phyloP scores from a whole-genome alignment of 2,329 filamentous ascomycete species.

The Penicillium sp. region DNA sequence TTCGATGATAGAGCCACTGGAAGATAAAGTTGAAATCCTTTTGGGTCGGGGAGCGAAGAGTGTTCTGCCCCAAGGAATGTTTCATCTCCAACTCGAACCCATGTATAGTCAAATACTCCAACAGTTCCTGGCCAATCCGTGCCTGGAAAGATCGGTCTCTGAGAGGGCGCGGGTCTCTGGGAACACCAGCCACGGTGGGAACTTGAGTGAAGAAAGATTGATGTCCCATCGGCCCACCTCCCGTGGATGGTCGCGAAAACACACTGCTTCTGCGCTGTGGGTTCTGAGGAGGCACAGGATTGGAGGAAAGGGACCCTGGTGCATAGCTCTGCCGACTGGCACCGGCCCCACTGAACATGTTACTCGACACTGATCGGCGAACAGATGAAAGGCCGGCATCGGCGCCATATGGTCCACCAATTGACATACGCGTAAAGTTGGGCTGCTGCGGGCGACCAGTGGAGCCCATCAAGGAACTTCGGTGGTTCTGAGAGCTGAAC shows the following conservation, averaged over 20 bases:
- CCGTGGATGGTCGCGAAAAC: conserved; percentile 69
- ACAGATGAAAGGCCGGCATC: conserved; percentile 81
- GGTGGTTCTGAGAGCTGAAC: conserved; percentile 70
- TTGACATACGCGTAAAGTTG: conserved; percentile 78
- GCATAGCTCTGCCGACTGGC: conserved; percentile 72
- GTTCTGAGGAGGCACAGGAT: conserved; percentile 54
- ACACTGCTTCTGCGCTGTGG: conserved; percentile 76
- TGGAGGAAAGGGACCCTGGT: conserved; percentile 55
- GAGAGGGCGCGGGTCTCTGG: conserved; percentile 81
- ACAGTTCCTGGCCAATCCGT: conserved; percentile 80
- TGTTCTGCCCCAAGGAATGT: conserved; percentile 84
- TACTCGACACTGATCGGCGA: conserved; percentile 74
- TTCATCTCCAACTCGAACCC: conserved; percentile 99
- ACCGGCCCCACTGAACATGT: conserved; percentile 57
- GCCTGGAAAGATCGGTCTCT: conserved; percentile 77
- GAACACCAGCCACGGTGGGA: conserved; percentile 76
- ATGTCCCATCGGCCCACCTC: conserved; percentile 64
- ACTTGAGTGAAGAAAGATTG: conserved; percentile 95
- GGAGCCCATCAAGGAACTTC: conserved; percentile 85
- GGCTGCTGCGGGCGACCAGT: conserved; percentile 81
- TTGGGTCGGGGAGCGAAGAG: conserved; percentile 89
- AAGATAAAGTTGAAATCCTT: conserved; percentile 99
- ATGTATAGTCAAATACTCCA: conserved; percentile 88
- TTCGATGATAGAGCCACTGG: conserved; percentile 93
- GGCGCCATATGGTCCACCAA: conserved; percentile 69